Percentiles rank a stretch among this genome's conserved stretches.
Conservation (phyloP, 257 asterid species). For the Solanum tarijense region DNA sequence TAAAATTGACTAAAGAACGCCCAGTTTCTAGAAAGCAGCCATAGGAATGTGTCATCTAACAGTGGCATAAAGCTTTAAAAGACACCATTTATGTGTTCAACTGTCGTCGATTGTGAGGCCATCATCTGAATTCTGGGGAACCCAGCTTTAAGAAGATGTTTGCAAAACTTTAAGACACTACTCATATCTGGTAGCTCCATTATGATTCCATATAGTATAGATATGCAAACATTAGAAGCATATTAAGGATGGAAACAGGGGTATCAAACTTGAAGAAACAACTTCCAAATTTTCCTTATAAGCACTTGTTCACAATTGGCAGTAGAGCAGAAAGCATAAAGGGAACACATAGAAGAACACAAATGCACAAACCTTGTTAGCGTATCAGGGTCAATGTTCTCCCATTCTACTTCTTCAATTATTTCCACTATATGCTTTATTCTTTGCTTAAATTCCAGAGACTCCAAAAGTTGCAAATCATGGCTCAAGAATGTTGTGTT, state of each 20-base stretch:
- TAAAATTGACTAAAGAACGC: neutral
- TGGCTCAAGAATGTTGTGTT: conserved; percentile 63
- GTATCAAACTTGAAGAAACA: neutral
- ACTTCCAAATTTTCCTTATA: neutral
- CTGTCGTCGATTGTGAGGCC: neutral
- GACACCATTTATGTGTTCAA: neutral
- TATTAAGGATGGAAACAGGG: neutral
- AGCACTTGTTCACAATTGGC: neutral
- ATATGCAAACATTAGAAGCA: neutral
- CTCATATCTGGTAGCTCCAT: neutral
- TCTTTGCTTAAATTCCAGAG: conserved; percentile 88
- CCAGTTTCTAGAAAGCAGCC: neutral
- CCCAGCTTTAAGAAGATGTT: neutral
- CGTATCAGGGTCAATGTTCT: conserved; percentile 69
- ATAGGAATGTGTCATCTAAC: neutral
- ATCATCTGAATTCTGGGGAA: neutral
- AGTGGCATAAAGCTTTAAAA: neutral
- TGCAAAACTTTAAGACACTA: neutral
- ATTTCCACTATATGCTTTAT: conserved; percentile 74
- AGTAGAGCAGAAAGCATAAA: neutral
- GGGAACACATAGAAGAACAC: neutral
- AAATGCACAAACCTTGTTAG: conserved; percentile 55
- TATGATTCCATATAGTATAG: neutral
- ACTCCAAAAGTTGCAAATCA: conserved; percentile 90
- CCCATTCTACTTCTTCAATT: conserved; percentile 86